These are phyloP conservation scores for Beauveria brongniartii DNA, from an alignment of 2,329 filamentous ascomycete species.

Conservation along the genomic window DNA sequence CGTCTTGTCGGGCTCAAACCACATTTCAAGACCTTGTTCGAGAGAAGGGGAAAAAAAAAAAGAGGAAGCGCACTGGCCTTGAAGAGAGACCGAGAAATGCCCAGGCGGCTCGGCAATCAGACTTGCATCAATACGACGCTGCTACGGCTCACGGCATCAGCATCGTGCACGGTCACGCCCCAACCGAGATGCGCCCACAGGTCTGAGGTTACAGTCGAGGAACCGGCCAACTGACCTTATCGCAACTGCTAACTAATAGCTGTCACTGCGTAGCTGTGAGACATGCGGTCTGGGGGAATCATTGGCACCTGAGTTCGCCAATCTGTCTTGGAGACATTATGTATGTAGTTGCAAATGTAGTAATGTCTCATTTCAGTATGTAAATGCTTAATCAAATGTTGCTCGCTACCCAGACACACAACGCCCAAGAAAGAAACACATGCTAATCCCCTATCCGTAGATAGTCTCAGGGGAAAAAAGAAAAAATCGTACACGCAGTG, in stretches of 20 bases:
- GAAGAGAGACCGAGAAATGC: neutral
- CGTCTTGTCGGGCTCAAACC: no score
- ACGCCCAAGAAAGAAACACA: neutral
- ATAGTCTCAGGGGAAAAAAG: neutral
- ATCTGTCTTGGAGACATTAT: neutral
- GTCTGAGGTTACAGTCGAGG: neutral
- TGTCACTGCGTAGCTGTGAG: neutral
- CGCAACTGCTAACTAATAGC: neutral
- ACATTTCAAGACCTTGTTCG: no score
- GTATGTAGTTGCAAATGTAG: neutral
- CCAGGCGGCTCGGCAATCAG: neutral
- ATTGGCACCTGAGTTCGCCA: neutral
- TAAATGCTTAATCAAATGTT: constrained; percentile 1
- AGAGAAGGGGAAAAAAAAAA: no score
- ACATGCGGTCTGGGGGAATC: neutral
- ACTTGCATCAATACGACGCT: constrained; percentile 1
- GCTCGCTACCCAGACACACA: neutral
- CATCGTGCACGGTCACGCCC: neutral
- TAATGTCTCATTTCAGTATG: constrained; percentile 1
- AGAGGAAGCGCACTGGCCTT: neutral
- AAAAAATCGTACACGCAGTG: neutral
- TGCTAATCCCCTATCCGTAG: neutral
- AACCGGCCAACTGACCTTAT: neutral
- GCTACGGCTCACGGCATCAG: constrained; percentile 6
- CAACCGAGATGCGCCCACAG: neutral